Evolutionary conservation across 345 rosid species (phyloP), one percentile per base, ranked within the genome.

Genomic region (Capsella bursapastoris): DNA sequence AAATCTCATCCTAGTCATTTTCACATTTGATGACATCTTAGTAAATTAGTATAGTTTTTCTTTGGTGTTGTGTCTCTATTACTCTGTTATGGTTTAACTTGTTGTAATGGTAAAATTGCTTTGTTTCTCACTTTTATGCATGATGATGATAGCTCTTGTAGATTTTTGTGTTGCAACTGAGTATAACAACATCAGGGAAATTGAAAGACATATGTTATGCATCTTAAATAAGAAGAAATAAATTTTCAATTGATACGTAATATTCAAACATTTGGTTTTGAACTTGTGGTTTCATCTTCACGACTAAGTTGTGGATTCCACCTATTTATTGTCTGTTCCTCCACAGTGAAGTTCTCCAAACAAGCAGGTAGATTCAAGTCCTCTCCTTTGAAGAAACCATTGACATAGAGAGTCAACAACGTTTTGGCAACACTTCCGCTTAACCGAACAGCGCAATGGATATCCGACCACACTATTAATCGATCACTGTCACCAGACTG

Each of bases 391-490:
- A 82, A 83, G 22, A 77, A 75, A 57, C 79, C 80, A 62, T 73
- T 77, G 35, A 90, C 64, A 18, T 53, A 25, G 64, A 92, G 85
- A 70, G 80, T 78, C 74, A 95, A 68, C 56, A 92, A 73, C 6
- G 87, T 83, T 68, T 95, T 90, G 0, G 96, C 97, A 69, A 89
- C 97, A 65, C 92, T 87, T 63, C 96, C 97, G 41, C 90, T 85
- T 66, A 90, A 86, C 57, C 92, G 77, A 68, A 92, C 76, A 0
- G 87, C 50, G 57, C 89, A 82, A 70, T 90, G 86, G 31, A 88
- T 7, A 80, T 90, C 92, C 35, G 96, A 85, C 96, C 98, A 91
- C 15, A 72, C 83, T 71, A 82, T 82, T 68, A 94, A 67, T 55
- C 89, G 82, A 35, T 82, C 82, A 57, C 71, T 71, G 12, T 28